Conservation (phyloP, 2,329 filamentous ascomycete species). For the Curvularia lunata region DNA sequence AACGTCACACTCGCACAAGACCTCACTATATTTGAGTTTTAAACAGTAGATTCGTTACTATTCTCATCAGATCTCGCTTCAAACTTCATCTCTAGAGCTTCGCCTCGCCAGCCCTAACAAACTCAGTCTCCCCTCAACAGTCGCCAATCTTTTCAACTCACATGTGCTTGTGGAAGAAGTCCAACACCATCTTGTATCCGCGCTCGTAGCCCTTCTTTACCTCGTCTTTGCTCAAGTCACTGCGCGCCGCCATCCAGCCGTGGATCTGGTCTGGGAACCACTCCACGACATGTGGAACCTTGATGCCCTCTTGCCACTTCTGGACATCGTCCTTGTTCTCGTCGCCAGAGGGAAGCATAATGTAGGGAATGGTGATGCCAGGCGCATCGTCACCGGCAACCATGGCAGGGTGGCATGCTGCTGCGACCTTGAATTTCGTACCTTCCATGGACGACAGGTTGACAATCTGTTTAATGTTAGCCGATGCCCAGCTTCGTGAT, state of each 20-base stretch:
- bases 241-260: slow-evolving; percentile 55
- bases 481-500: background rate
- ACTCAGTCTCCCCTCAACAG: slow-evolving; percentile 22
- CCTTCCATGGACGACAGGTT: slow-evolving; percentile 59
- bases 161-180: slow-evolving; percentile 61
- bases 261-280: slow-evolving; percentile 58
- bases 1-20: background rate
- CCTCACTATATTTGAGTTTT: background rate
- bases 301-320: slow-evolving; percentile 57
- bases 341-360: slow-evolving; percentile 63
- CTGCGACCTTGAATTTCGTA: slow-evolving; percentile 64
- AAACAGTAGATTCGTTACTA: background rate
- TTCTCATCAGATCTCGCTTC: background rate
- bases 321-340: slow-evolving; percentile 61
- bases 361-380: slow-evolving; percentile 62
- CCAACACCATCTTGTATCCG: slow-evolving; percentile 57
- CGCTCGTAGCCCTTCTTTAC: slow-evolving; percentile 59
- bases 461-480: slow-evolving; percentile 56
- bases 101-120: slow-evolving; percentile 23
- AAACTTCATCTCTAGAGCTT: slow-evolving; percentile 19
- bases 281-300: slow-evolving; percentile 55
- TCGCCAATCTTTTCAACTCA: slow-evolving; percentile 43
- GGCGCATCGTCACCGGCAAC: slow-evolving; percentile 64
- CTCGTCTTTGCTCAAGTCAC: slow-evolving; percentile 54
- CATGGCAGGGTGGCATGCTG: slow-evolving; percentile 65